Conservation (phyloP, 345 rosid species). For the Eucalyptus lansdowneana region DNA sequence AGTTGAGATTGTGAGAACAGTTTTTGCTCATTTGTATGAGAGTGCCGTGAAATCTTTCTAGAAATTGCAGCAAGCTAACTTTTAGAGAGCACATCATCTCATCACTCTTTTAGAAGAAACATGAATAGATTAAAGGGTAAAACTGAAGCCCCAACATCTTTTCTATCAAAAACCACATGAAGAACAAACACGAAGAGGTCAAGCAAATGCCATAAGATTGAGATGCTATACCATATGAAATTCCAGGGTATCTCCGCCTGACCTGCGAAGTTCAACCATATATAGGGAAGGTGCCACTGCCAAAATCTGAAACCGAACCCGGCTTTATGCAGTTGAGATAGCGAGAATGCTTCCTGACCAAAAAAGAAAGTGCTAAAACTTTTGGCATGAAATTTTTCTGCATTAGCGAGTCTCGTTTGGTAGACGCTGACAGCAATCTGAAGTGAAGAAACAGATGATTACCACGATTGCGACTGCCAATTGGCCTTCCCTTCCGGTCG, state of each 20-base stretch:
- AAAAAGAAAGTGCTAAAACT: neutral
- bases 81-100: neutral
- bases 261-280: conserved; percentile 80
- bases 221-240: conserved; percentile 53
- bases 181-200: neutral
- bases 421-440: neutral
- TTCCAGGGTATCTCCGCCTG: conserved; percentile 85
- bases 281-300: conserved; percentile 88
- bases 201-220: neutral
- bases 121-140: neutral
- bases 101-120: neutral
- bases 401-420: neutral
- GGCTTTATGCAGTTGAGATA: neutral
- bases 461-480: conserved; percentile 81
- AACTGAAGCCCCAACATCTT: neutral
- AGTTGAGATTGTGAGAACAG: neutral
- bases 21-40: neutral
- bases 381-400: neutral
- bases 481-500: conserved; percentile 92
- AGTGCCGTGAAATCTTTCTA: neutral
- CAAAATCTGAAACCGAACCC: conserved; percentile 30
- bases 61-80: neutral
- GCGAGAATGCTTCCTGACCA: neutral
- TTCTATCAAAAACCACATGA: neutral
- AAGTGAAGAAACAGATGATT: neutral